Percentiles rank a stretch among this genome's conserved stretches.
Conservation (phyloP, 2,329 filamentous ascomycete genomes). For the Aureobasidium sp. region DNA sequence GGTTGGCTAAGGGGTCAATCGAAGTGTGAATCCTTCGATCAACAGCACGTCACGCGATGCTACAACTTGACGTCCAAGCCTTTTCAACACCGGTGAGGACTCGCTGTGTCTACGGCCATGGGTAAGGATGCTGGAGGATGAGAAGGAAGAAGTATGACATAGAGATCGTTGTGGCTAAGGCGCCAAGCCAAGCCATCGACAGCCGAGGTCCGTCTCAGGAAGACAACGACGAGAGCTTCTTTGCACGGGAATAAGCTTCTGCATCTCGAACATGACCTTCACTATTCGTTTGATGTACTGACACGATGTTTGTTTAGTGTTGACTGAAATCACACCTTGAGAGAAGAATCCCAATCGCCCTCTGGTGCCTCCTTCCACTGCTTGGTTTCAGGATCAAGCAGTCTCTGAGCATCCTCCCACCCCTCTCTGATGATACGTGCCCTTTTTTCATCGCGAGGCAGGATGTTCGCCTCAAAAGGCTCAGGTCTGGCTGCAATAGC, state of each 20-base stretch:
- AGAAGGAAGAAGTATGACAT: background rate
- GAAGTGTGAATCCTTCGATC: background rate
- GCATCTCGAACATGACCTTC: background rate
- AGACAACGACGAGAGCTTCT: no score
- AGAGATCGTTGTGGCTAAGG: background rate
- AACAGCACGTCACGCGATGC: background rate
- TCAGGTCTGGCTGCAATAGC: background rate
- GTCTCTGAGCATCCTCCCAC: background rate
- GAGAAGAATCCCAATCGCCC: background rate
- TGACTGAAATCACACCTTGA: background rate
- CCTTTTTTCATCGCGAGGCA: background rate
- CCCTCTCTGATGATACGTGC: background rate
- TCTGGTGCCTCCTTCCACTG: background rate
- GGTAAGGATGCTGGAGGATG: background rate
- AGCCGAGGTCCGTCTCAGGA: background rate
- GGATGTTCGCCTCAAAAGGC: background rate
- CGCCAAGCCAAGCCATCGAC: background rate
- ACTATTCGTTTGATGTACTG: background rate
- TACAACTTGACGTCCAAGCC: background rate
- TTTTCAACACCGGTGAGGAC: background rate
- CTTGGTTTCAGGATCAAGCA: background rate
- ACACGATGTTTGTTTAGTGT: background rate
- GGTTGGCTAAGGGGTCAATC: background rate
- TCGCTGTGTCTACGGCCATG: background rate
- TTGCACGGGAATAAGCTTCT: background rate